Base-by-base conservation (phyloP, 768 basidiomycete species). In the Exsudoporus frostii region DNA sequence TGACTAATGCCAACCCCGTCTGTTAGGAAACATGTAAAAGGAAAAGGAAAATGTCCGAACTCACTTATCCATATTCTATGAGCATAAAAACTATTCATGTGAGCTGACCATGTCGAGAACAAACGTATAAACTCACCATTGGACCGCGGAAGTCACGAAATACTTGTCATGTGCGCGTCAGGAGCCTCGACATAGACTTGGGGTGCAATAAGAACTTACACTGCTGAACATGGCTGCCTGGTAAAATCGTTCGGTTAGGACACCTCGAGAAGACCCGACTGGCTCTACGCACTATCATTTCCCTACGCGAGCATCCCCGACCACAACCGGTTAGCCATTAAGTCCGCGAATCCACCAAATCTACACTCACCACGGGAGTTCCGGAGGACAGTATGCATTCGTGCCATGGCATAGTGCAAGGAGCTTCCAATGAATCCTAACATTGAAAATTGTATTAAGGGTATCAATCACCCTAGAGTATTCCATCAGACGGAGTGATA, bases 41-140 rank as follows among this genome's bases (percentile, higher is more conserved):
- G 20, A 27, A 7, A 9, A 36, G 15, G 3, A 25, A 32, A 5
- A 9, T 7, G 1, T 8, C 7, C 5, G 3, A 17, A 40, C 53
- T 41, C 24, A 60, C 58, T 55, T 41, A 59, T 59, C 57, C 57
- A 59, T 7, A 59, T 11, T 29, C 57, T 33, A 7, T 59, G 58
- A 6, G 52, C 45, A 19, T 55, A 59, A 22, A 60, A 59, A 13
- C 58, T 59, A 9, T 15, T 19, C 14, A n/a, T 17, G 14, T 37
- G 11, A 51, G n/a, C 0, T 29, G n/a, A 13, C 1, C 6, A n/a
- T 44, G 7, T 55, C 14, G 17, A 38, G 33, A 40, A 46, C 13
- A 14, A 4, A 4, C 19, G 1, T 11, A 6, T 8, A 7, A 22
- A 34, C 45, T 46, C 11, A 59, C 58, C 57, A 59, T 19, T 59